Base-by-base conservation (phyloP, 768 basidiomycete genomes). In the Sarcomyxa edulis region DNA sequence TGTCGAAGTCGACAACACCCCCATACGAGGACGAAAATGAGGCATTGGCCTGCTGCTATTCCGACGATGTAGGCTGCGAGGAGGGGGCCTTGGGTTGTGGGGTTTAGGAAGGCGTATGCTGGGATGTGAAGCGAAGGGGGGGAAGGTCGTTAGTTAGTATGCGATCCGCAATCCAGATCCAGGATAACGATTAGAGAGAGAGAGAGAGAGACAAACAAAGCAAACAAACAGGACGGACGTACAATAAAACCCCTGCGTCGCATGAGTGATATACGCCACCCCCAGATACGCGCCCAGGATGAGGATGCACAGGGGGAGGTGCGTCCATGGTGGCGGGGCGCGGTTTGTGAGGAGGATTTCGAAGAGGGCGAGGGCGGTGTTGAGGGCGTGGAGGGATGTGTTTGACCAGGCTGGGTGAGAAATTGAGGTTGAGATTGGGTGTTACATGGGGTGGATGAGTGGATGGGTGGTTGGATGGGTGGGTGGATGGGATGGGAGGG, bases 71-170 rank as follows among this genome's bases (percentile, higher is more conserved):
- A 86, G 0, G 55, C 78, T 0, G 77, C 79, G 31, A 86, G 61
- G 23, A 65, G 48, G 4, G 48, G 62, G 16, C 60, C 53, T 40
- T 73, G 53, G 11, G 50, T 56, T 6, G 45, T 19, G 0, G 84
- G 82, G 48, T 85, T 53, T 6, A 87, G 72, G 65, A 86, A 87
- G 8, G 53, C 33, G 54, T 86, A 87, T 1, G 75, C 83, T 85
- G 43, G 15, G n/a, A 10, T 25, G 20, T 15, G 30, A 14, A n/a
- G 22, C 44, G 37, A 20, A 32, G 30, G 14, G 32, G 28, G 23
- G 20, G 37, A 35, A 8, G 12, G 39, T 16, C 10, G 12, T 15
- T 7, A 9, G n/a, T 30, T 19, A 38, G 32, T 33, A n/a, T n/a
- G n/a, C n/a, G n/a, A n/a, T n/a, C n/a, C n/a, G n/a, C 36, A 12